These are phyloP conservation scores for Phytophthora hibernalis DNA, from an alignment of 352 stramenopile species.

Conservation along the genomic window DNA sequence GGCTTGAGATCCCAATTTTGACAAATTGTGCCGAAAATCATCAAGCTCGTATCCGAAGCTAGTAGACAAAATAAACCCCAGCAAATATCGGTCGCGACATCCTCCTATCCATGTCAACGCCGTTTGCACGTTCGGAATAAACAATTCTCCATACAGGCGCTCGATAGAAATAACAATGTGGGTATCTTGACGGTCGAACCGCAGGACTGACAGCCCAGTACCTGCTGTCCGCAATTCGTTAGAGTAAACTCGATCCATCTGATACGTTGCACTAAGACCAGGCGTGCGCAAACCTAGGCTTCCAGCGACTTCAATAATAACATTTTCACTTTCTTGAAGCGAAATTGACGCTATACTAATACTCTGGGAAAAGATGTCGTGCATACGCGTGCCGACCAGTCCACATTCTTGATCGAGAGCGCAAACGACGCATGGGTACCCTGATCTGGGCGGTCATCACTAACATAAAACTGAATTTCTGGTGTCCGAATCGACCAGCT, in stretches of 20 bases:
- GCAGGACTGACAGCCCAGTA: conserved; percentile 18
- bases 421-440: conserved; percentile 24
- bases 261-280: conserved; percentile 51
- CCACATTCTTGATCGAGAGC: conserved; percentile 42
- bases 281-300: conserved; percentile 47
- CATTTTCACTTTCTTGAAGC: conserved; percentile 41
- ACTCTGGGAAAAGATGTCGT: conserved; percentile 40
- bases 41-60: conserved; percentile 66
- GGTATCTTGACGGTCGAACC: conserved; percentile 32
- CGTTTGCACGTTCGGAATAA: conserved; percentile 52
- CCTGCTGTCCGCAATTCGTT: conserved; percentile 15
- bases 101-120: conserved; percentile 46
- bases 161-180: conserved; percentile 39
- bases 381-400: conserved; percentile 45
- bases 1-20: conserved; percentile 48
- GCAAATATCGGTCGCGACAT: conserved; percentile 55
- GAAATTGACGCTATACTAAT: conserved; percentile 39
- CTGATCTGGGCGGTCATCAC: conserved; percentile 33
- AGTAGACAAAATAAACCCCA: conserved; percentile 75
- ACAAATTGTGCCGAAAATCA: conserved; percentile 64
- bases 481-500: conserved; percentile 38
- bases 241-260: conserved; percentile 53
- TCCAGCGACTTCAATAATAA: conserved; percentile 47
- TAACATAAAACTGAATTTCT: conserved; percentile 43
- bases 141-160: conserved; percentile 45